Conservation (phyloP, 2,329 filamentous ascomycete genomes). For the Pseudocercospora cruenta region DNA sequence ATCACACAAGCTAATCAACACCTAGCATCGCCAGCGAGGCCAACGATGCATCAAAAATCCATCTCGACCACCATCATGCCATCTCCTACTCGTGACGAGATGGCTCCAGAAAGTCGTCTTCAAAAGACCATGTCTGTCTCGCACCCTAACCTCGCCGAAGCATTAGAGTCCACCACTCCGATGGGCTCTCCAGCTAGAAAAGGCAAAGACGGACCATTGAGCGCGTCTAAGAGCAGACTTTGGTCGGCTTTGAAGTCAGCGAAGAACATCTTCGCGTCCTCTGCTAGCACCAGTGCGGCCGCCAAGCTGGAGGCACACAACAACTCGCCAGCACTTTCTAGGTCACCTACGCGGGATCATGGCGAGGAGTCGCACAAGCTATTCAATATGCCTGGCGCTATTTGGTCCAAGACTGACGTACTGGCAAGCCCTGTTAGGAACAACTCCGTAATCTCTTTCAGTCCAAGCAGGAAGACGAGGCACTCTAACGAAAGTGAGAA, state of each 20-base stretch:
- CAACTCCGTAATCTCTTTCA: constrained; percentile 34
- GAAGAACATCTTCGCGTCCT: constrained; percentile 82
- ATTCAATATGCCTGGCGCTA: constrained; percentile 40
- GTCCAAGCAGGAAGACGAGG: constrained; percentile 54
- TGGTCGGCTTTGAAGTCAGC: constrained; percentile 89
- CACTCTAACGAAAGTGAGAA: constrained; percentile 66
- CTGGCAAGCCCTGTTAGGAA: constrained; percentile 30
- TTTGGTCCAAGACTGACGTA: constrained; percentile 36
- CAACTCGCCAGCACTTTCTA: constrained; percentile 28
- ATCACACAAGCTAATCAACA: constrained; percentile 16
- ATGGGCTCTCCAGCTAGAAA: constrained; percentile 58
- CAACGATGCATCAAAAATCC: constrained; percentile 41
- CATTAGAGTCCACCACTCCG: constrained; percentile 57
- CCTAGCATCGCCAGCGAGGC: constrained; percentile 45
- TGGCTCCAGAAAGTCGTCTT: constrained; percentile 45
- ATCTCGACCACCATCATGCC: constrained; percentile 42
- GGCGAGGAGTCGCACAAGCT: constrained; percentile 27
- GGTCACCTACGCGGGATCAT: constrained; percentile 21
- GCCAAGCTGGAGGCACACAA: constrained; percentile 58
- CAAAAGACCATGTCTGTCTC: constrained; percentile 61
- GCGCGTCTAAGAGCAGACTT: constrained; percentile 88
- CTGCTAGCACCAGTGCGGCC: constrained; percentile 61
- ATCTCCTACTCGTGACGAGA: constrained; percentile 50
- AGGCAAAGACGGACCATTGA: constrained; percentile 76
- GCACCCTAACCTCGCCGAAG: constrained; percentile 44